A percentile compares a stretch with the other conserved stretches of the same genome.
phyloP scores from a whole-genome alignment of 192 early-diverging fungal genomes.

The Phycomyces blakesleeanus region DNA sequence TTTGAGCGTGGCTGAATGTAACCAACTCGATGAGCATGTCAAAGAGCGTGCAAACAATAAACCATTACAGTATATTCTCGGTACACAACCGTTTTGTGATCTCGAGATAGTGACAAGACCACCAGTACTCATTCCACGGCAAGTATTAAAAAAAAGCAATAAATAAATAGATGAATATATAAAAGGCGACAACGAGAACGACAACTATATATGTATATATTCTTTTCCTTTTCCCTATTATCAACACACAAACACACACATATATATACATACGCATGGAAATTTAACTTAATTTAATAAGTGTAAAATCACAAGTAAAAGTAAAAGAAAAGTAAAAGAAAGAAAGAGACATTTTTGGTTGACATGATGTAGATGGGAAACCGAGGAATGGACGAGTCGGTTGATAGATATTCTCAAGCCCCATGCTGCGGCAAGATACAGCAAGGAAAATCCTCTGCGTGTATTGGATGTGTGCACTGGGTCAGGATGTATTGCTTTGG shows the following conservation, averaged over 20 bases:
- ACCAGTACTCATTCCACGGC: constrained; percentile 84
- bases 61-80: constrained; percentile 91
- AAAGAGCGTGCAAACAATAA: constrained; percentile 63
- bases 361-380: constrained; percentile 70
- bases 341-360: neutral
- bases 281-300: too few relatives aligned
- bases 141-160: constrained; percentile 18
- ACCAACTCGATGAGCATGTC: constrained; percentile 39
- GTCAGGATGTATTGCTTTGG: constrained; percentile 77
- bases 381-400: constrained; percentile 85
- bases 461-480: constrained; percentile 90
- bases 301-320: too few relatives aligned
- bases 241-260: neutral
- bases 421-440: neutral
- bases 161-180: too few relatives aligned
- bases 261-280: neutral
- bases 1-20: too few relatives aligned
- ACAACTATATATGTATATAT: neutral
- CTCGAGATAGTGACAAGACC: constrained; percentile 65
- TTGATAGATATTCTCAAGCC: constrained; percentile 47
- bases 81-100: constrained; percentile 80
- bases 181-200: too few relatives aligned
- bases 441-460: constrained; percentile 37
- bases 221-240: neutral
- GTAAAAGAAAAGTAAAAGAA: neutral